Evolutionary conservation across 2,329 filamentous ascomycete genomes (phyloP), one percentile per base, ranked within the genome.

Genomic region (Zopfia rhizophila): DNA sequence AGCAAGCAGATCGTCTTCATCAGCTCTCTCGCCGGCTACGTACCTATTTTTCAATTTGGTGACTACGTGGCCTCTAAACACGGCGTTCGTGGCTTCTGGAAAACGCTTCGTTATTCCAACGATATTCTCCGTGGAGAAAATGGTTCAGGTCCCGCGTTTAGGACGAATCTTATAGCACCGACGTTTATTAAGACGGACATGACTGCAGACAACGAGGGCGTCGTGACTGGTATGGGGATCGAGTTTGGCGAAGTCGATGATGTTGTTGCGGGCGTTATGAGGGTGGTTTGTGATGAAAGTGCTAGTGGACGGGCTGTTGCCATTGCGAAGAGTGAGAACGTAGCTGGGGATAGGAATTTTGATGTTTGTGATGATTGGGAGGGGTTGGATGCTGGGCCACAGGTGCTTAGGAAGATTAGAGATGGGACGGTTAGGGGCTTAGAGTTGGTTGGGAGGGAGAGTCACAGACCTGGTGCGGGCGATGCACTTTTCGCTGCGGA

Each of bases 1-100:
- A 47, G 39, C 29, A 60, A 58, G 18, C 54, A 61, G 19, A 18
- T 63, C 13, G 47, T 59, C 30, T 49, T 60, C 40, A 37, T 62
- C 12, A 35, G 36, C 10, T 55, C 53, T 24, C 22, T 60, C 3
- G 59, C 59, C 5, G 52, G 45, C 8, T 61, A 62, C 25, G 10
- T 53, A 1, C 24, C 48, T 10, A 13, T 56, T 7, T 32, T 38
- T 7, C 40, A 56, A 5, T 18, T 29, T 4, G 28, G 36, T 3
- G 58, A 60, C 23, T 63, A 63, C 28, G 21, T 14, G 6, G 50
- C 42, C 25, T 37, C 38, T 17, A 55, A 60, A 37, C 53, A 42
- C 36, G 50, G 58, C 16, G 55, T 61, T 12, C 38, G 58, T 5
- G 48, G 60, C 5, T 39, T 58, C 8, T 56, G 46, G 48, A 45